These are phyloP conservation scores for Cucumis melo DNA, from an alignment of 306 rosid species.

Conservation along the genomic window DNA sequence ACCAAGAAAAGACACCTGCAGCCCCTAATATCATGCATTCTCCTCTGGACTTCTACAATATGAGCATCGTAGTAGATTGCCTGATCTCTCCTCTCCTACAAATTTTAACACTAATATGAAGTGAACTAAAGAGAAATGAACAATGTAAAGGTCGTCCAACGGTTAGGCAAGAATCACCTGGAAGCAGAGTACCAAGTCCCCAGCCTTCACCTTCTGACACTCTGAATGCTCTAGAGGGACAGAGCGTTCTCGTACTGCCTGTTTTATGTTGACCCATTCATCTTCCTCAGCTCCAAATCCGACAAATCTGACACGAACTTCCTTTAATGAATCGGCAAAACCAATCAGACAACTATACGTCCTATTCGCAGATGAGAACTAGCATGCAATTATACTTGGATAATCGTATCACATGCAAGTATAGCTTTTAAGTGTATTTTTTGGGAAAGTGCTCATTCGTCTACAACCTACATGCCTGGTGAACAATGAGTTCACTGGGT, in stretches of 20 bases:
- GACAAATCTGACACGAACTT: conserved; percentile 77
- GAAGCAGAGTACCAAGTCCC: conserved; percentile 73
- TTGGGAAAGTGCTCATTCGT: background rate
- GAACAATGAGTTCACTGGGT: background rate
- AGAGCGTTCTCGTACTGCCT: conserved; percentile 70
- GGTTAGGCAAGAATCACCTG: conserved; percentile 36
- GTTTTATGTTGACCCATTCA: conserved; percentile 69
- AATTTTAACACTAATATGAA: conserved; percentile 10
- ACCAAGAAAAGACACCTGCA: conserved; percentile 75
- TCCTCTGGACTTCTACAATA: conserved; percentile 59
- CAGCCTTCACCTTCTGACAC: conserved; percentile 54
- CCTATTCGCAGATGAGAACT: background rate
- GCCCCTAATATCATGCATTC: conserved; percentile 89
- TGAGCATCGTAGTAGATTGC: conserved; percentile 80
- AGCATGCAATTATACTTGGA: background rate
- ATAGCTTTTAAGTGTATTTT: background rate
- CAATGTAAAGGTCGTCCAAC: background rate
- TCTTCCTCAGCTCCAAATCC: conserved; percentile 93
- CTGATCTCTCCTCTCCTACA: conserved; percentile 79
- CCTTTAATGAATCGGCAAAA: conserved; percentile 64
- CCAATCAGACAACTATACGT: conserved; percentile 15
- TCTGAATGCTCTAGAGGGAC: conserved; percentile 63
- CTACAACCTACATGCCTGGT: background rate
- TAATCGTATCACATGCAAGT: background rate
- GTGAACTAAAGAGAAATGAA: background rate